Percentiles rank a stretch among this genome's conserved stretches.
These are phyloP conservation scores for Cicer judaicum DNA, from an alignment of 306 rosid genomes.

Conservation along the genomic window DNA sequence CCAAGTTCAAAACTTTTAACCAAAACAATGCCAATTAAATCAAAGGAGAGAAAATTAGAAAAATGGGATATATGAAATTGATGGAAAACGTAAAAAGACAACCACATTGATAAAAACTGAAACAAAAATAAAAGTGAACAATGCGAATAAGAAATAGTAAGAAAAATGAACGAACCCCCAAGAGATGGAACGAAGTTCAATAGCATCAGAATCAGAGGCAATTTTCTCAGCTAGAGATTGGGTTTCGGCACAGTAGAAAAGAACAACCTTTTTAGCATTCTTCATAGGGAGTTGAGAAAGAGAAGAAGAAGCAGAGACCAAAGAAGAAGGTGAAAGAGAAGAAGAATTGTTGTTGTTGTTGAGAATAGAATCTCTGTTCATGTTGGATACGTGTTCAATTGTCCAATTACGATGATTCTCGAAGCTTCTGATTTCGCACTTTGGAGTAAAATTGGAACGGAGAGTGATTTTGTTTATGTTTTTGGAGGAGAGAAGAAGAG, in stretches of 20 bases:
- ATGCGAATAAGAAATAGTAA: not conserved
- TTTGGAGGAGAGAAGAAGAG: conserved; percentile 30
- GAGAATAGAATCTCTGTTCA: conserved; percentile 52
- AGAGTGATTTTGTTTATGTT: not conserved
- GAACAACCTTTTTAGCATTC: conserved; percentile 69
- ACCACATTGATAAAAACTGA: conserved; percentile 40
- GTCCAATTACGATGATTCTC: conserved; percentile 58
- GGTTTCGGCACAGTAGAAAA: conserved; percentile 88
- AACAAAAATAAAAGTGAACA: not conserved
- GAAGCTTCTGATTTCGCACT: conserved; percentile 70
- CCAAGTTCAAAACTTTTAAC: conserved; percentile 30
- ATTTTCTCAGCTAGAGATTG: conserved; percentile 72
- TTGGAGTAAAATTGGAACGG: conserved; percentile 30
- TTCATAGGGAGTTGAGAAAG: conserved; percentile 51
- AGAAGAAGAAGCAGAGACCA: conserved; percentile 58
- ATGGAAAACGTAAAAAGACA: not conserved
- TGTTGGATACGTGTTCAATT: conserved; percentile 47
- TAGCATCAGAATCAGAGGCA: conserved; percentile 69
- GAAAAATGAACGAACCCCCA: conserved; percentile 67
- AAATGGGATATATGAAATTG: conserved; percentile 17
- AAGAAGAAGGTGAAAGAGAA: conserved; percentile 42
- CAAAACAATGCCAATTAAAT: conserved; percentile 10
- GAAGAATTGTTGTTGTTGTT: conserved; percentile 15
- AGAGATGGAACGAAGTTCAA: conserved; percentile 73
- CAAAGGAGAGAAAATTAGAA: conserved; percentile 9